Evolutionary conservation across 495 filamentous ascomycete species (phyloP).

Genomic region (Podospora conica): DNA sequence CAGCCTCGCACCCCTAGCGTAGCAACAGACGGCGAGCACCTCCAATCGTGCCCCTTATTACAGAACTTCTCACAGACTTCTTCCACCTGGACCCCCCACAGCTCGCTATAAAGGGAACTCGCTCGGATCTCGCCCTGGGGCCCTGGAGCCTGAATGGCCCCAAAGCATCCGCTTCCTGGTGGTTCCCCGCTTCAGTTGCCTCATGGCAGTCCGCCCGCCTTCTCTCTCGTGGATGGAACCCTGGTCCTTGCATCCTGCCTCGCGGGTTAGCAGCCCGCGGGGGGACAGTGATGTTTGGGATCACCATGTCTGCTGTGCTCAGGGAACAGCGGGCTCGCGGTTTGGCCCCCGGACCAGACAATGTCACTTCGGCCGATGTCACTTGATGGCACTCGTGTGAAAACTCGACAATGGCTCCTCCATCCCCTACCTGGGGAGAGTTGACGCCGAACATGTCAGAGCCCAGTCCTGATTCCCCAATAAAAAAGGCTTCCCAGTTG

Average conservation of each 20-base stretch:
- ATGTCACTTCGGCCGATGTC: background rate
- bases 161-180: background rate
- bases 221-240: background rate
- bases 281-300: conserved; percentile 1
- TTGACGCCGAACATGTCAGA: conserved; percentile 31
- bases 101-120: background rate
- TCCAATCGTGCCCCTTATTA: background rate
- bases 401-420: background rate
- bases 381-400: background rate
- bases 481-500: background rate
- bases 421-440: background rate
- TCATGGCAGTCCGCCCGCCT: background rate
- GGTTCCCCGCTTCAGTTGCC: background rate
- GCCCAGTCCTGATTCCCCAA: conserved; percentile 15
- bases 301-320: conserved; percentile 3
- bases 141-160: background rate
- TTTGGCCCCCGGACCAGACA: background rate
- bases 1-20: background rate
- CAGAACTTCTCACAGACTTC: background rate
- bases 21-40: conserved; percentile 1
- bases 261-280: background rate
- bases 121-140: conserved; percentile 4
- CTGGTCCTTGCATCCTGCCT: background rate
- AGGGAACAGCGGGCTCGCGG: background rate
- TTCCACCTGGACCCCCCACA: background rate